A percentile compares a stretch with the other conserved stretches of the same genome.
Evolutionary conservation across 2,329 filamentous ascomycete genomes (phyloP).

Genomic region (Lachnum nothofagi): DNA sequence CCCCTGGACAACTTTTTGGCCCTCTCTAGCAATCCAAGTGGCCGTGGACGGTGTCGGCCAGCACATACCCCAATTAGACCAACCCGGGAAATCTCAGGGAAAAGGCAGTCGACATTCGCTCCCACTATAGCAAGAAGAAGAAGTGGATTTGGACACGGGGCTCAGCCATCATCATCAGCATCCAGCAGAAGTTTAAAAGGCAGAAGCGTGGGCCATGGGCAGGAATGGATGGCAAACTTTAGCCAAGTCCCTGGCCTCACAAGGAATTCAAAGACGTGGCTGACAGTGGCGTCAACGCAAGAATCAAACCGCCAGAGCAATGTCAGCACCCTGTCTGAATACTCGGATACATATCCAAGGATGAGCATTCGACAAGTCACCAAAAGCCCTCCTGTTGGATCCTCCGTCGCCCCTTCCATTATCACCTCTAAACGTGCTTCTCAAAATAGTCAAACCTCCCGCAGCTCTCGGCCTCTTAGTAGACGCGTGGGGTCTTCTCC

Average conservation of each 20-base stretch:
- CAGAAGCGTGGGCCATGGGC: constrained; percentile 26
- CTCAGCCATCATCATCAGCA: constrained; percentile 16
- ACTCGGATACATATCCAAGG: constrained; percentile 14
- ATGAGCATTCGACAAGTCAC: constrained; percentile 20
- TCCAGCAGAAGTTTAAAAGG: constrained; percentile 12
- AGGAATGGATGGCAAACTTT: constrained; percentile 12
- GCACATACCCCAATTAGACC: constrained; percentile 4
- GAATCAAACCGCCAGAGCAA: constrained; percentile 14
- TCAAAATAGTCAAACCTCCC: constrained; percentile 9
- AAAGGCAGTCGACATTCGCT: constrained; percentile 18
- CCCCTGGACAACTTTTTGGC: constrained; percentile 24
- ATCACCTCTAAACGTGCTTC: constrained; percentile 1
- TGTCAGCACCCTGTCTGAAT: constrained; percentile 18
- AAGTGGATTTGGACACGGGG: constrained; percentile 25
- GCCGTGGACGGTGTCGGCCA: constrained; percentile 4
- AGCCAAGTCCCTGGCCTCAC: constrained; percentile 1
- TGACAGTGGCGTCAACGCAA: constrained; percentile 13
- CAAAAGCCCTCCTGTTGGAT: constrained; percentile 15
- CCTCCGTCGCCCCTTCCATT: background rate
- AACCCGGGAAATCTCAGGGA: constrained; percentile 10
- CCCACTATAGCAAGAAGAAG: constrained; percentile 11
- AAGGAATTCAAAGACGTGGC: constrained; percentile 26
- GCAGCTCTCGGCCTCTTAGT: constrained; percentile 21
- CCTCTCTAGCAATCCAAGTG: constrained; percentile 10
- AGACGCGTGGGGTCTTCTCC: constrained; percentile 26